Evolutionary conservation across 805 yeast genomes (phyloP).

Genomic region (Zygosaccharomyces lentus): DNA sequence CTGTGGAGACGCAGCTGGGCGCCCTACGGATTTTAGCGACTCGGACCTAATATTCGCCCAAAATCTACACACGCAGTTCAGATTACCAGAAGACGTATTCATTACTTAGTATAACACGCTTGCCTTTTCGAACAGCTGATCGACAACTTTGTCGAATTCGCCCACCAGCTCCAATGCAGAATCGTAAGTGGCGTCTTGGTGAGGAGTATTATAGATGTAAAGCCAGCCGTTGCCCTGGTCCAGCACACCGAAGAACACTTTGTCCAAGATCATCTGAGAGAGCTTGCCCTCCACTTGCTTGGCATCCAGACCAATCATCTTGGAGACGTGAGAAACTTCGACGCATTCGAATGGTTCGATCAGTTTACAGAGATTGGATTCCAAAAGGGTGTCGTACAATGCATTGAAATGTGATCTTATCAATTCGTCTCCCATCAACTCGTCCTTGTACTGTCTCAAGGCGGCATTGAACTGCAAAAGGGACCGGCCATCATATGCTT

Average conservation of each 20-base stretch:
- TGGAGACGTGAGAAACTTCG: conserved; percentile 85
- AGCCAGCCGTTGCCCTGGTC: conserved; percentile 99
- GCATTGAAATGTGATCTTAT: conserved; percentile 90
- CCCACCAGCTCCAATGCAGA: conserved; percentile 82
- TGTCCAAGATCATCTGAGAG: conserved; percentile 94
- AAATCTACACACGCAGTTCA: conserved; percentile 49
- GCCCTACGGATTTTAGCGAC: conserved; percentile 72
- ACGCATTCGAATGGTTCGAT: conserved; percentile 95
- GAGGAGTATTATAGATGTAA: conserved; percentile 83
- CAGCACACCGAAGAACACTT: conserved; percentile 90
- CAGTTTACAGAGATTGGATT: conserved; percentile 88
- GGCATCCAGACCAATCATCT: conserved; percentile 79
- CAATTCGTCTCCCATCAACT: conserved; percentile 79
- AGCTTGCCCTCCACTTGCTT: conserved; percentile 91
- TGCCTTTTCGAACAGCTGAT: conserved; percentile 89
- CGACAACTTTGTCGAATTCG: conserved; percentile 84
- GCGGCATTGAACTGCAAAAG: conserved; percentile 88
- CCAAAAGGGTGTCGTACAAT: conserved; percentile 85
- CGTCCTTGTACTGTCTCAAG: conserved; percentile 61
- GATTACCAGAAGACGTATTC: conserved; percentile 70
- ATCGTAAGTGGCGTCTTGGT: conserved; percentile 81
- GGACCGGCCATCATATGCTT: conserved; percentile 85
- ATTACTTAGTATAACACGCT: conserved; percentile 59
- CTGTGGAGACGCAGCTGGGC: conserved; percentile 98
- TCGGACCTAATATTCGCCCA: conserved; percentile 70